phyloP scores from a whole-genome alignment of 2,329 filamentous ascomycete genomes.

The Xylaria sp. region DNA sequence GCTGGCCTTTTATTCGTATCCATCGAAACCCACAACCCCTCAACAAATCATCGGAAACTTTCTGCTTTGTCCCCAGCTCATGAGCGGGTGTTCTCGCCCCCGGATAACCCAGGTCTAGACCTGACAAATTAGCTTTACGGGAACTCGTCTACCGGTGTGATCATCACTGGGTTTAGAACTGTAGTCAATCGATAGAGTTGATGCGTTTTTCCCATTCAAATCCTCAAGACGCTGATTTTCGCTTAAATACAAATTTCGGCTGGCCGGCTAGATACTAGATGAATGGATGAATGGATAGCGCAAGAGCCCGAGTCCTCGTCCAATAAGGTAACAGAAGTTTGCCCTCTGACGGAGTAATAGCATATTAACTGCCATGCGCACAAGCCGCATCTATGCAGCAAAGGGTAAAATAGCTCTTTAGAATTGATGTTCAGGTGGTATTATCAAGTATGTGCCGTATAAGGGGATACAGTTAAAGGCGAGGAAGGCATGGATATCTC shows the following conservation, averaged over 20 bases:
- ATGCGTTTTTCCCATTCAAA: background rate
- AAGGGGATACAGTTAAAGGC: background rate
- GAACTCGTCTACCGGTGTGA: background rate
- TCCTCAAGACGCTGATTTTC: background rate
- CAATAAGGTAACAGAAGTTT: no score
- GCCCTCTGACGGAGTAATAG: no score
- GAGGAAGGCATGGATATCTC: background rate
- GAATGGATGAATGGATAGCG: background rate
- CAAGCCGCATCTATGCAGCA: background rate
- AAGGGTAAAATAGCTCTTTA: background rate
- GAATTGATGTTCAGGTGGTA: background rate
- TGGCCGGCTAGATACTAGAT: background rate
- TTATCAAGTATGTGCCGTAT: slow-evolving; percentile 6
- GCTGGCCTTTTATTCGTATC: no score
- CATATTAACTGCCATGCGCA: background rate
- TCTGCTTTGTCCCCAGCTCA: no score
- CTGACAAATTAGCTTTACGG: no score
- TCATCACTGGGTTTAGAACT: background rate
- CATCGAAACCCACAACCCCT: no score
- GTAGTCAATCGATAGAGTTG: no score
- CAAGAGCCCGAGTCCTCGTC: no score
- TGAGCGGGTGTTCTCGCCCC: no score
- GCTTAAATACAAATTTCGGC: background rate
- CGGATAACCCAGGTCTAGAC: no score
- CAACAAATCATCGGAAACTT: no score